These are phyloP conservation scores for Penicillium fimorum DNA, from an alignment of 495 filamentous ascomycete species.

Conservation along the genomic window DNA sequence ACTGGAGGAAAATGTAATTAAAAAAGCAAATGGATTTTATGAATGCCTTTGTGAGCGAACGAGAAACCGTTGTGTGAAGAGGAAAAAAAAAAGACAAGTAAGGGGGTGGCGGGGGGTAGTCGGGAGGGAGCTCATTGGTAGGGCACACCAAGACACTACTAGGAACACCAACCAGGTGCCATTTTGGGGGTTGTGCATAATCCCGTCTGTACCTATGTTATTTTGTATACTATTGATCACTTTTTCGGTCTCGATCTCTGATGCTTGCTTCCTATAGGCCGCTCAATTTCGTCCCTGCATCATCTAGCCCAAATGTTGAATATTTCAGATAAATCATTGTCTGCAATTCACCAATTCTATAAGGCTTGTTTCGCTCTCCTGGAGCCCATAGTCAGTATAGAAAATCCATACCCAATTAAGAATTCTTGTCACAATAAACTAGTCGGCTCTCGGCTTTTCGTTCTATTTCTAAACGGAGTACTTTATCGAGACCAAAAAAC, in stretches of 20 bases:
- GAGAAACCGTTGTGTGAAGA: conserved; percentile 13
- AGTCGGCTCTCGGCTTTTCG: neutral
- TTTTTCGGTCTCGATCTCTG: neutral
- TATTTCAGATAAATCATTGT: conserved; percentile 9
- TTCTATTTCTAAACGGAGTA: neutral
- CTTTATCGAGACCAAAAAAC: neutral
- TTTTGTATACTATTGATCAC: conserved; percentile 5
- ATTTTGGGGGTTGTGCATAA: conserved; percentile 5
- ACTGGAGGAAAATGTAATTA: neutral
- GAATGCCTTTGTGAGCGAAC: neutral
- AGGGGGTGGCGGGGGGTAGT: conserved; percentile 7
- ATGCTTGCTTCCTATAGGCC: conserved; percentile 1
- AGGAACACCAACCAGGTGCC: neutral
- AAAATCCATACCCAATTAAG: neutral
- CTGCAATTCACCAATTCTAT: conserved; percentile 1
- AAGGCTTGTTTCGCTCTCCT: neutral
- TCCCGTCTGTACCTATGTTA: neutral
- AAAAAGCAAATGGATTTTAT: neutral
- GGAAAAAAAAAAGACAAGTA: conserved; percentile 7
- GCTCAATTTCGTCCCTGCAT: conserved; percentile 7
- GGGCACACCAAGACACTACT: conserved; percentile 3
- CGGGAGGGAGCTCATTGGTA: neutral
- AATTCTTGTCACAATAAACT: neutral
- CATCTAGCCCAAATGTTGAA: neutral
- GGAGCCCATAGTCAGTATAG: neutral